Evolutionary conservation across 345 rosid species (phyloP), one percentile per base, ranked within the genome.

Genomic region (Sonneratia caseolaris): DNA sequence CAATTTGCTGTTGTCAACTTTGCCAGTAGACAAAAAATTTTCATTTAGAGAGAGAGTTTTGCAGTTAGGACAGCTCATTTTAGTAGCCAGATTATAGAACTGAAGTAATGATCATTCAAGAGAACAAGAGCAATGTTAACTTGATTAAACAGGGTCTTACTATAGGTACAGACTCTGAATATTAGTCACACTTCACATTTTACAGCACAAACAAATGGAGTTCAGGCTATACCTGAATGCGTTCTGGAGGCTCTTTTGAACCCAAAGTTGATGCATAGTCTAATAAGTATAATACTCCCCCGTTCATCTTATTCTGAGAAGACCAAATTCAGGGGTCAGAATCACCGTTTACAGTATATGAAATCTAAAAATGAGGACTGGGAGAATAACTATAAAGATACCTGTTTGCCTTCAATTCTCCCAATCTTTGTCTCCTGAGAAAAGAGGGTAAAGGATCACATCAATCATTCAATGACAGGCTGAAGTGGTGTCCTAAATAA

Each of bases 351-450:
- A 21, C 21, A 36, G 36, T 10, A 64, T 53, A 9, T 21, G 13
- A 57, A 4, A 62, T 43, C 40, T 15, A 10, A 62, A 42, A 71
- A 38, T 40, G 7, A 1, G 45, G 18, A 38, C 57, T 2, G 21
- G 19, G 32, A 35, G 37, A 53, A 45, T 24, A 24, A 32, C 47
- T 35, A 56, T 43, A 53, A 35, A 3, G 27, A 37, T 38, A 71
- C 73, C 66, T 71, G 73, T 57, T 71, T 71, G 73, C 73, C 73
- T 38, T 57, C 73, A 57, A 71, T 71, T 71, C 73, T 71, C 21
- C 73, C 65, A n/a, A 57, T 71, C 73, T 71, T 71, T 18, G 64
- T 49, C 22, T 66, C 71, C 70, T 38, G 69, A 55, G 36, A 24
- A 55, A 53, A 21, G 66, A 51, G 21, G 70, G 35, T 24, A 72